Evolutionary conservation across 2,329 filamentous ascomycete genomes (phyloP).

Genomic region (Fusarium sterilihyphosum): DNA sequence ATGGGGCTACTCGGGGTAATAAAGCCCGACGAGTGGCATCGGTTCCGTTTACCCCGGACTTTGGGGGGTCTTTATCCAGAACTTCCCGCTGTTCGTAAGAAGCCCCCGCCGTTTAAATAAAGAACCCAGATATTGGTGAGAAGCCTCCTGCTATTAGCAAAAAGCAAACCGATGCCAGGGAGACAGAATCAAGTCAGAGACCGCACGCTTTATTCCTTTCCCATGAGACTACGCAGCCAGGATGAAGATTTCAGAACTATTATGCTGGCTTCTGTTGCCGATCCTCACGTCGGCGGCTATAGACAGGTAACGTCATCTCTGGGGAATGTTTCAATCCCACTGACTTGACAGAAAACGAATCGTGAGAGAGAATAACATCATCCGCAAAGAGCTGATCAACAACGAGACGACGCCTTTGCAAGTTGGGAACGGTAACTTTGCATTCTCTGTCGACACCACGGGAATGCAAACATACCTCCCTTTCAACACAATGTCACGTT

Average conservation of each 20-base stretch:
- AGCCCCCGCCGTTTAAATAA: neutral
- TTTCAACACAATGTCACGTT: slow-evolving; percentile 58
- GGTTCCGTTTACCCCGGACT: slow-evolving; percentile 9
- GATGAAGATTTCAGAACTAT: neutral
- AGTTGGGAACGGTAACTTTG: slow-evolving; percentile 61
- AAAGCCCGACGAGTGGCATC: neutral
- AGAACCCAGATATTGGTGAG: neutral
- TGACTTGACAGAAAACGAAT: slow-evolving; percentile 27
- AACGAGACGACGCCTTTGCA: slow-evolving; percentile 60
- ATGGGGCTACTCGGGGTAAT: slow-evolving; percentile 7
- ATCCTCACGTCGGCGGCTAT: neutral
- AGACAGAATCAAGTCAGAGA: too few relatives aligned
- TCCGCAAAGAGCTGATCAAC: slow-evolving; percentile 38
- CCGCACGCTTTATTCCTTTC: too few relatives aligned
- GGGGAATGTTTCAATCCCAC: neutral
- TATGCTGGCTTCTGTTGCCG: neutral
- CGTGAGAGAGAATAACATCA: slow-evolving; percentile 35
- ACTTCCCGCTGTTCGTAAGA: neutral
- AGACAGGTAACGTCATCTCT: neutral
- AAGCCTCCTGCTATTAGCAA: neutral
- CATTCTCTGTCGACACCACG: slow-evolving; percentile 58
- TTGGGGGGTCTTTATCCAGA: neutral
- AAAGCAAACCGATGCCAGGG: neutral
- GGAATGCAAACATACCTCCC: slow-evolving; percentile 57
- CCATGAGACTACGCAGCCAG: neutral